Evolutionary conservation across 1,139 yeast species (phyloP).

Genomic region (Suhomyces coccinellae): DNA sequence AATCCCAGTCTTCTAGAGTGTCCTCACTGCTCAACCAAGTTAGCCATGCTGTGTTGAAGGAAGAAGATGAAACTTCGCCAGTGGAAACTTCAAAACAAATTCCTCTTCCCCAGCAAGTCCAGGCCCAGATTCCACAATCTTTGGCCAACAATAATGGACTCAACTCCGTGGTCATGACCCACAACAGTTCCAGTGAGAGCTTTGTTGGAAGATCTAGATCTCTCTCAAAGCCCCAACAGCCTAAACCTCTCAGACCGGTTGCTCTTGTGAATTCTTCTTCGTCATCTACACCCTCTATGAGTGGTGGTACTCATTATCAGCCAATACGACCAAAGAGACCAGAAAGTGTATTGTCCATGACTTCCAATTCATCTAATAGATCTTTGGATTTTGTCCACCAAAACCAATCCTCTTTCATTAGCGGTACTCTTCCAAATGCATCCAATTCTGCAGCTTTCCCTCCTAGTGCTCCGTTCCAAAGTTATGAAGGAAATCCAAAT

Average conservation of each 20-base stretch:
- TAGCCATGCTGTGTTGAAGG: conserved; percentile 5
- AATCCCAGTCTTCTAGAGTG: conserved; percentile 10
- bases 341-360: conserved; percentile 43
- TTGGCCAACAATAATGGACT: background rate
- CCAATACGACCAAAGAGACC: conserved; percentile 41
- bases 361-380: conserved; percentile 39
- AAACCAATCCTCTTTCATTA: conserved; percentile 20
- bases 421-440: conserved; percentile 26
- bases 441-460: conserved; percentile 34
- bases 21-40: conserved; percentile 9
- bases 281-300: conserved; percentile 20
- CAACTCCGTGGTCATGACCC: background rate
- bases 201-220: conserved; percentile 5
- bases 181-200: conserved; percentile 8
- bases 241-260: conserved; percentile 22
- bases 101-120: conserved; percentile 1
- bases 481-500: conserved; percentile 7
- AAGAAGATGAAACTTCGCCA: conserved; percentile 4
- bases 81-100: background rate
- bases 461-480: conserved; percentile 22
- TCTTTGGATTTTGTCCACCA: conserved; percentile 17
- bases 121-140: background rate
- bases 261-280: conserved; percentile 11
- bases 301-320: conserved; percentile 21
- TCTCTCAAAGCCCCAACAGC: conserved; percentile 19